phyloP scores from a whole-genome alignment of 2,329 filamentous ascomycete species.

The Fusarium chlamydosporum region DNA sequence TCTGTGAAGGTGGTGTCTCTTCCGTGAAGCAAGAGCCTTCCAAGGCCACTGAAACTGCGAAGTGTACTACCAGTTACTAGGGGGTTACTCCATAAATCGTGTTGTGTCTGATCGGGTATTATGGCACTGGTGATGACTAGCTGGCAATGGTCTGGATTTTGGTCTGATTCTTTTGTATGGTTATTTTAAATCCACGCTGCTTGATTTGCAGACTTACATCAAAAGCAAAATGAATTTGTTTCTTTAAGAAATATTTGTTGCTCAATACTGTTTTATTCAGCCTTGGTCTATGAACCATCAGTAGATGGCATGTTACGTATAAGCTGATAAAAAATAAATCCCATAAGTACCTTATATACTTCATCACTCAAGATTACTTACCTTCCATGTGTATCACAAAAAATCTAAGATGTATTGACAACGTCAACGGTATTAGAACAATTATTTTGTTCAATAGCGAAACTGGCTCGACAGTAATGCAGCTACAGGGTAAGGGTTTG shows the following conservation, averaged over 20 bases:
- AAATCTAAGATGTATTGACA: background rate
- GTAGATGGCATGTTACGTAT: too few species aligned
- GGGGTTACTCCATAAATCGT: background rate
- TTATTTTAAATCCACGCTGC: too few species aligned
- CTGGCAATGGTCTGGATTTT: background rate
- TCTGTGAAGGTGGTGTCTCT: constrained; percentile 47
- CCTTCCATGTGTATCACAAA: background rate
- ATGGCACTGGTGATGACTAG: background rate
- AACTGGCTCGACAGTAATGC: too few species aligned
- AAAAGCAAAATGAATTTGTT: background rate
- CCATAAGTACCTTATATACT: too few species aligned
- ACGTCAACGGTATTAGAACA: too few species aligned
- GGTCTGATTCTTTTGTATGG: background rate
- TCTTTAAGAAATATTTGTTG: too few species aligned
- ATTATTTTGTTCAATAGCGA: background rate
- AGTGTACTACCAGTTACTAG: constrained; percentile 43
- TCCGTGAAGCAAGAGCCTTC: constrained; percentile 50
- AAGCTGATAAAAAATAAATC: too few species aligned
- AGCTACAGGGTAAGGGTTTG: constrained; percentile 31
- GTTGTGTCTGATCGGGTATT: background rate
- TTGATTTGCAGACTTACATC: background rate
- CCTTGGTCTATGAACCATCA: too few species aligned
- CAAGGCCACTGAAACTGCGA: constrained; percentile 45
- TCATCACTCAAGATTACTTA: too few species aligned
- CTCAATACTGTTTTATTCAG: too few species aligned